Evolutionary conservation across 768 basidiomycete genomes (phyloP), one percentile per base, ranked within the genome.

Genomic region (Hemileccinum rubropunctum): DNA sequence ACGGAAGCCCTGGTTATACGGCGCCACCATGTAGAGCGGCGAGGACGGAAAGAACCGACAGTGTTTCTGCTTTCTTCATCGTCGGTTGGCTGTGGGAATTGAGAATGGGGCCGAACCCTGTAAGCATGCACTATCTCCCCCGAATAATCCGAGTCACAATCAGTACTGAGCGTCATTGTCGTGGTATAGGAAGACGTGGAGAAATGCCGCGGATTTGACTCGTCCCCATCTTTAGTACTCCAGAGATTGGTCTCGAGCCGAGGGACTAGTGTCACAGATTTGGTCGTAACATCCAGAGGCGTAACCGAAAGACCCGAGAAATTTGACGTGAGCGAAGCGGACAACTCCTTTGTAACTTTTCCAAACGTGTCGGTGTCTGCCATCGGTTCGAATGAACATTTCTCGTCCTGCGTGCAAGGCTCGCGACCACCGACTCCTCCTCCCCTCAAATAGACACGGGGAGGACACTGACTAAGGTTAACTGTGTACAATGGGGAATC

Each of bases 1-100:
- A 68, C 53, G 6, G 63, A 47, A 11, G 47, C 12, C 42, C 36
- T 36, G 23, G 55, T 66, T 41, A 33, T 42, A 13, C 56, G 64
- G 17, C 42, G 36, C 42, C 50, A 59, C 34, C n/a, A 43, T 14
- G 6, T 18, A 13, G 15, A 47, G 20, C 26, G 26, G 17, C 15
- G 20, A 32, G 17, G 14, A 11, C 13, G 32, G 3, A 17, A 23
- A 20, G 51, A 38, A 13, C 18, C 35, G 7, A 20, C 20, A 3
- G 50, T 15, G n/a, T 46, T 17, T 27, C 20, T 38, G 10, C 37
- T 33, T 34, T 56, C 61, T 7, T 36, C 26, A 13, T 32, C 14
- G 2, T 15, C 20, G 23, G 3, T 23, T 4, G 27, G 26, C 44
- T 39, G 40, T 14, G 50, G 51, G 21, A 51, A 10, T n/a, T 11